Evolutionary conservation across 805 yeast genomes (phyloP).

Genomic region (Grigorovia transvaalensis): DNA sequence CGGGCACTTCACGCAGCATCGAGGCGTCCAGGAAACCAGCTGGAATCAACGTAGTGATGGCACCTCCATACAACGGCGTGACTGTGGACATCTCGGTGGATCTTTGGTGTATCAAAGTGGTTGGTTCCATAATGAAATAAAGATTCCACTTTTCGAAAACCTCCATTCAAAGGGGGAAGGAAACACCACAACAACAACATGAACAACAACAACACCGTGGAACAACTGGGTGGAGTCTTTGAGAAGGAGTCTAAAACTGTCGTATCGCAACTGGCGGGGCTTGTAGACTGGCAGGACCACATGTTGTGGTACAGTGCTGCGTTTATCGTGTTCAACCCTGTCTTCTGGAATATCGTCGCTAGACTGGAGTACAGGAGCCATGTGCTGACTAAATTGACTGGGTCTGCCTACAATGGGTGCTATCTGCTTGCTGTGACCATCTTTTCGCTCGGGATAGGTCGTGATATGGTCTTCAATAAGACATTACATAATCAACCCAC

Average conservation of each 20-base stretch:
- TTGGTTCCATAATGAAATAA: too few relatives aligned
- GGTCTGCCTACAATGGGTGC: constrained; percentile 68
- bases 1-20: constrained; percentile 72
- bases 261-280: not conserved
- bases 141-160: too few relatives aligned
- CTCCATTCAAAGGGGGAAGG: too few relatives aligned
- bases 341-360: constrained; percentile 92
- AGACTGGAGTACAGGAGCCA: constrained; percentile 74
- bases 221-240: not conserved
- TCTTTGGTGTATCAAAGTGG: too few relatives aligned
- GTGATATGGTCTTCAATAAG: constrained; percentile 65
- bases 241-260: not conserved
- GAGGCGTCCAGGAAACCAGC: constrained; percentile 64
- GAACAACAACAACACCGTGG: too few relatives aligned
- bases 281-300: constrained; percentile 11
- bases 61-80: constrained; percentile 66
- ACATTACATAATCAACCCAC: constrained; percentile 69
- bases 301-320: constrained; percentile 38
- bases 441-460: constrained; percentile 70
- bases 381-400: constrained; percentile 63
- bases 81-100: not conserved
- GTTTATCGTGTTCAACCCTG: constrained; percentile 81
- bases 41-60: constrained; percentile 53
- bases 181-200: too few relatives aligned
- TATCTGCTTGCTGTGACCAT: constrained; percentile 74